phyloP scores from a whole-genome alignment of 2,329 filamentous ascomycete genomes.

The Pseudopyrenochaeta lycopersici region DNA sequence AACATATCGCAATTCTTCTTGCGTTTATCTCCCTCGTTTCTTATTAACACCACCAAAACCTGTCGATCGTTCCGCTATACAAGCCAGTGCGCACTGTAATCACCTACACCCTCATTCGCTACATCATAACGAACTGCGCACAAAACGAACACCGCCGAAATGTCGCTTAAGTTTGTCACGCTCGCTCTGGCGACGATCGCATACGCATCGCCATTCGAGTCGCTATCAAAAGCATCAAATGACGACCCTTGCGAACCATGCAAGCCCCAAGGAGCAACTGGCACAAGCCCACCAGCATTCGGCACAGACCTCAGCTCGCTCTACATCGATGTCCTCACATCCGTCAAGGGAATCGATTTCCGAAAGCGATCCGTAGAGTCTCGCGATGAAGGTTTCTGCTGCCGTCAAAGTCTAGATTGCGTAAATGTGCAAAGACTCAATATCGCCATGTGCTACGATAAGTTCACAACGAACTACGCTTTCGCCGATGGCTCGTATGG shows the following conservation, averaged over 20 bases:
- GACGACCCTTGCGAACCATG: constrained; percentile 46
- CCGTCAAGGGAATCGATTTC: constrained; percentile 46
- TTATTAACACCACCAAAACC: constrained; percentile 2
- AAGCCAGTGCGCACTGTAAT: constrained; percentile 5
- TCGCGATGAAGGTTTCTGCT: constrained; percentile 41
- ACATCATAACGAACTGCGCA: neutral
- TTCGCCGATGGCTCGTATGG: constrained; percentile 59
- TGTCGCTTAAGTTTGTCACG: constrained; percentile 34
- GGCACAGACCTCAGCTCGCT: constrained; percentile 46
- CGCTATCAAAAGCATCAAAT: constrained; percentile 30
- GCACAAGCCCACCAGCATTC: constrained; percentile 39
- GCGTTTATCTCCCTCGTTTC: constrained; percentile 5
- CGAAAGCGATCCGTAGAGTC: constrained; percentile 33
- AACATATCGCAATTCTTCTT: neutral
- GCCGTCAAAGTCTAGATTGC: constrained; percentile 51
- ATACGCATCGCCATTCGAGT: constrained; percentile 30
- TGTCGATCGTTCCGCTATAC: constrained; percentile 11
- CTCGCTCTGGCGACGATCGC: constrained; percentile 35
- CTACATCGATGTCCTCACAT: constrained; percentile 46
- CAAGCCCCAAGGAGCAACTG: constrained; percentile 46
- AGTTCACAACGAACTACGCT: constrained; percentile 61
- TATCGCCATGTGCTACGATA: constrained; percentile 62
- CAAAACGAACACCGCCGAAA: constrained; percentile 10
- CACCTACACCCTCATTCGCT: neutral
- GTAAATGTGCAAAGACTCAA: constrained; percentile 52